These are phyloP conservation scores for Oropetium thomaeum DNA, from an alignment of 176 grass and related monocot genomes.

Conservation along the genomic window DNA sequence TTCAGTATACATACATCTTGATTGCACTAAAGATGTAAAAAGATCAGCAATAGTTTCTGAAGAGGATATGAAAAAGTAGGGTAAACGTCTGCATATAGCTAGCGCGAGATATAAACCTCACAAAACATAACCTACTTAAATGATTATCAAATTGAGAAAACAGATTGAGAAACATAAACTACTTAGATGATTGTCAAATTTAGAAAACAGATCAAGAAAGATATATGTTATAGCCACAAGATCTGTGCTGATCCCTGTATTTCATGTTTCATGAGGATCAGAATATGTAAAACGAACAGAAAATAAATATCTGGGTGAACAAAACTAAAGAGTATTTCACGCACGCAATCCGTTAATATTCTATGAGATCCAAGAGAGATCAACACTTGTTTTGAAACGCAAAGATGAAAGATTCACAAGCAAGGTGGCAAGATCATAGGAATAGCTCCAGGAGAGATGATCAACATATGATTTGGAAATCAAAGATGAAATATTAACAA, in stretches of 20 bases:
- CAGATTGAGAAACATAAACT: neutral
- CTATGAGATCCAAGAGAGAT: slow-evolving; percentile 13
- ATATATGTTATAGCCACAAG: neutral
- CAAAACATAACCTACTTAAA: neutral
- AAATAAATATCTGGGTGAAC: neutral
- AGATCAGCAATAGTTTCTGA: neutral
- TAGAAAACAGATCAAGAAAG: neutral
- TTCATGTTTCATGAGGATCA: slow-evolving; percentile 20
- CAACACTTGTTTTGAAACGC: slow-evolving; percentile 5
- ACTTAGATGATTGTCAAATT: slow-evolving; percentile 3
- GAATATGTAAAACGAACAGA: neutral
- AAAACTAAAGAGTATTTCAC: neutral
- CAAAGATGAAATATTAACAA: neutral
- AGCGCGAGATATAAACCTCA: neutral
- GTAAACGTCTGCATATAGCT: neutral
- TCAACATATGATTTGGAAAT: slow-evolving; percentile 9
- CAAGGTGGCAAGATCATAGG: neutral
- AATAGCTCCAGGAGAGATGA: neutral
- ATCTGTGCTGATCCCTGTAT: slow-evolving; percentile 4
- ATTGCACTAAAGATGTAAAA: neutral
- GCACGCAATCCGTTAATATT: neutral
- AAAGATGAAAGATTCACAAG: neutral
- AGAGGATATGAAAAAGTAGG: neutral
- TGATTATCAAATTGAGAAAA: slow-evolving; percentile 2
- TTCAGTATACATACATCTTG: neutral